Percentiles rank a stretch among this genome's conserved stretches.
These are phyloP conservation scores for Podaxis sp. DNA, from an alignment of 768 basidiomycete species.

Conservation along the genomic window DNA sequence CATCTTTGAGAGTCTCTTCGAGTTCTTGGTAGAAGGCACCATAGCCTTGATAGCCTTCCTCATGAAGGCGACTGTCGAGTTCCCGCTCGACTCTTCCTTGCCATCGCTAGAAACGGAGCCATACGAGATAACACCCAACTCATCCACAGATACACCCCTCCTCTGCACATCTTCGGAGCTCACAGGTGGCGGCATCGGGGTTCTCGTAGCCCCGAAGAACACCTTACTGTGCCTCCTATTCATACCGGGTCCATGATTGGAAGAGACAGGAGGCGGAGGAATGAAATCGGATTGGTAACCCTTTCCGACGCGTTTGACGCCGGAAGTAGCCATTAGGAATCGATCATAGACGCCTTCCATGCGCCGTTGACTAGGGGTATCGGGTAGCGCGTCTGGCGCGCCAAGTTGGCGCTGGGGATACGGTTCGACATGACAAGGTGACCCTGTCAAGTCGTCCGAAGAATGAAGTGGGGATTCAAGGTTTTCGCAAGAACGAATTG, in stretches of 20 bases:
- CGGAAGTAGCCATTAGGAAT: slow-evolving; percentile 79
- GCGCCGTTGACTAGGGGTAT: slow-evolving; percentile 58
- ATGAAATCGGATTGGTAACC: slow-evolving; percentile 76
- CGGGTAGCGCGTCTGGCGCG: slow-evolving; percentile 37
- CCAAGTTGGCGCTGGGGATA: slow-evolving; percentile 52
- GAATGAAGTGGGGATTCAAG: slow-evolving; percentile 25
- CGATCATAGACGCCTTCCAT: slow-evolving; percentile 80
- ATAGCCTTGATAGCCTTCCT: slow-evolving; percentile 77
- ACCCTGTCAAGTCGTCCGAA: slow-evolving; percentile 57
- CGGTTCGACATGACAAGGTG: slow-evolving; percentile 63
- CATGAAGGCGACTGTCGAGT: slow-evolving; percentile 54
- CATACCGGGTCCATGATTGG: slow-evolving; percentile 20
- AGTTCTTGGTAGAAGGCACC: slow-evolving; percentile 41
- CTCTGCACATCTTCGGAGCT: slow-evolving; percentile 61
- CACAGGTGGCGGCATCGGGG: slow-evolving; percentile 69
- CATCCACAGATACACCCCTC: slow-evolving; percentile 56
- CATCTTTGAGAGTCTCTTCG: slow-evolving; percentile 14
- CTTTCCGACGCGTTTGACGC: slow-evolving; percentile 76
- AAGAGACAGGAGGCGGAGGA: slow-evolving; percentile 39
- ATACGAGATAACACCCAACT: slow-evolving; percentile 56
- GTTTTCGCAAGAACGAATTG: slow-evolving; percentile 41
- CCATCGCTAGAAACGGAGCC: slow-evolving; percentile 28
- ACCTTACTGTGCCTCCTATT: slow-evolving; percentile 37
- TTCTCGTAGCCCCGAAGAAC: slow-evolving; percentile 48
- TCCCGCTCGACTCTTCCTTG: slow-evolving; percentile 44